Base-by-base conservation (phyloP, 2,329 filamentous ascomycete genomes). In the Diaporthe amygdali region DNA sequence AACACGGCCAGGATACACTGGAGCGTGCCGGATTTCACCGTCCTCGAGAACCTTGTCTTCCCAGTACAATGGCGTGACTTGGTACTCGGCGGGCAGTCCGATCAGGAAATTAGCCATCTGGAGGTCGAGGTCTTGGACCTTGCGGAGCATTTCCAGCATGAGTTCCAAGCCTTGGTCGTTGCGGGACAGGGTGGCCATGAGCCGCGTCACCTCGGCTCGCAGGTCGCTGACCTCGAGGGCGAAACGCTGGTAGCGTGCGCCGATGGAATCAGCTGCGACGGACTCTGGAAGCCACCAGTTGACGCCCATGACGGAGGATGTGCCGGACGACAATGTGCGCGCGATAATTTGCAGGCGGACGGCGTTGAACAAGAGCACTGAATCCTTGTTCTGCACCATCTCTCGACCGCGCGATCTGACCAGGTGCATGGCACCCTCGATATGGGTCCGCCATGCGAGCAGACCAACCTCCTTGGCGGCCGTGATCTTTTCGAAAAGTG, bases 311-410 rank as follows among this genome's bases (percentile, higher is more conserved):
- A 81, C 77, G 0, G 89, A 87, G 0, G 84, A 75, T 47, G 86
- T 88, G 30, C 86, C 86, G 0, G 86, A 84, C 14, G 85, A 86
- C 27, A 91, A 80, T 17, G 87, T 86, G 74, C 90, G 87, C 56
- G 91, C 87, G 59, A 89, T 88, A 84, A 91, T 90, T 74, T 91
- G 88, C 1, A 86, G 87, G 70, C 90, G 83, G 12, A 91, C 89
- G 8, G 87, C 86, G 55, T 88, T 83, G 75, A 91, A 91, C 15
- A 92, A 82, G 67, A 85, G 82, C 37, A 87, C 76, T 0, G 89
- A 90, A 10, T 83, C 80, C 76, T 85, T 86, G 15, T 86, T 89
- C 46, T 81, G 81, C 10, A 89, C 76, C 75, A 90, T 88, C 73
- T 87, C 85, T 74, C 83, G 85, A 5, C 89, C 88, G 52, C 90